Evolutionary conservation across 768 basidiomycete species (phyloP).

Genomic region (Pulveroboletus sp.): DNA sequence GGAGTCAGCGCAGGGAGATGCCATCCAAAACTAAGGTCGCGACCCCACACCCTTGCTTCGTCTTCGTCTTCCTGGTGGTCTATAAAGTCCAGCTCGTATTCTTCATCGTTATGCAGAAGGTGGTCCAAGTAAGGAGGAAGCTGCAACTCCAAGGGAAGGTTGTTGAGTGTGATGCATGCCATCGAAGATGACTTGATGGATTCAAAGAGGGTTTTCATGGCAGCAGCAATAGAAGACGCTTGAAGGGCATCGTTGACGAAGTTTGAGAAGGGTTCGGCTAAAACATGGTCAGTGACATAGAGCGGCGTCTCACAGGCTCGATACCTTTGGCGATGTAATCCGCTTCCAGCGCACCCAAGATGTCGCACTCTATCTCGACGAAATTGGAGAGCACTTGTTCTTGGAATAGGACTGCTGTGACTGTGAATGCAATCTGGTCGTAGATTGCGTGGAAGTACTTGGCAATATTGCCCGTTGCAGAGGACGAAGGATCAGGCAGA

Average conservation of each 20-base stretch:
- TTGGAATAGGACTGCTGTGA: conserved; percentile 90
- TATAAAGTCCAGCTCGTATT: conserved; percentile 50
- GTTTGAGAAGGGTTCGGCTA: conserved; percentile 59
- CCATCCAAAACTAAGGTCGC: conserved; percentile 70
- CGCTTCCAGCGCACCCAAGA: conserved; percentile 69
- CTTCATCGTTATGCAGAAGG: conserved; percentile 65
- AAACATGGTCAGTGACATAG: conserved; percentile 8
- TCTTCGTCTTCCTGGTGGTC: conserved; percentile 53
- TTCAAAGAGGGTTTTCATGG: conserved; percentile 80
- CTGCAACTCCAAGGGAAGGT: conserved; percentile 81
- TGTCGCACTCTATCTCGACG: conserved; percentile 79
- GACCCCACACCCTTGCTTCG: conserved; percentile 57
- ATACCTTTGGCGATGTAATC: conserved; percentile 64
- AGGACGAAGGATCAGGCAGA: conserved; percentile 86
- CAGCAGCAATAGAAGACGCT: conserved; percentile 67
- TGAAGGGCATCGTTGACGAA: conserved; percentile 59
- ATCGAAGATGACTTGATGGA: conserved; percentile 74
- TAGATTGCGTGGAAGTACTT: conserved; percentile 88
- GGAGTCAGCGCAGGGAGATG: conserved; percentile 71
- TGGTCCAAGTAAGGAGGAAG: conserved; percentile 79
- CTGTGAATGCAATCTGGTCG: conserved; percentile 82
- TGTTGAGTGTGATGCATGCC: conserved; percentile 74
- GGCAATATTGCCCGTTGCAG: conserved; percentile 69
- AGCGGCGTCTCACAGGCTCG: conserved; percentile 30
- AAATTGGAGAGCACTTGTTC: conserved; percentile 87